phyloP scores from a whole-genome alignment of 768 basidiomycete species.

The Boletus reticulatus region DNA sequence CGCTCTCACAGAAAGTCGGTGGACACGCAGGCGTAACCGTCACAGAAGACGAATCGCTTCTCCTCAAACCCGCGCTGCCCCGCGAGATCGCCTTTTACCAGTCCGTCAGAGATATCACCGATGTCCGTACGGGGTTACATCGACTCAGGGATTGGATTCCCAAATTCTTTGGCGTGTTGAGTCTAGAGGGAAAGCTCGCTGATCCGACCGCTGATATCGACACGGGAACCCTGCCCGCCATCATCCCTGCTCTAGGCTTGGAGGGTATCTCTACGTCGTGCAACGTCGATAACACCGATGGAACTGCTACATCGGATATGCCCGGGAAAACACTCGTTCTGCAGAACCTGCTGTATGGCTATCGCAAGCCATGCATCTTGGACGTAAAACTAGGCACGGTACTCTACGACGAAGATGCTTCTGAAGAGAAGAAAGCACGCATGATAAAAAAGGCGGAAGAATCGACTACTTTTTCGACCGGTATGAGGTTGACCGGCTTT shows the following conservation, averaged over 20 bases:
- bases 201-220: conserved; percentile 10
- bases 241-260: conserved; percentile 26
- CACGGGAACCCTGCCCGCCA: conserved; percentile 12
- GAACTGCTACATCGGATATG: neutral
- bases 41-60: conserved; percentile 69
- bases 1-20: conserved; percentile 67
- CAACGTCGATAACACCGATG: neutral
- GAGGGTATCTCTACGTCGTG: conserved; percentile 43
- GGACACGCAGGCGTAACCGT: conserved; percentile 76
- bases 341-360: conserved; percentile 75
- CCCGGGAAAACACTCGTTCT: conserved; percentile 71
- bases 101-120: conserved; percentile 35
- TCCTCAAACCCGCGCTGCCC: conserved; percentile 73
- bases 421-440: conserved; percentile 70
- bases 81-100: conserved; percentile 75
- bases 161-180: conserved; percentile 75
- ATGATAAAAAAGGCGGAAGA: conserved; percentile 70
- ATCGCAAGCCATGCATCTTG: conserved; percentile 79
- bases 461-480: conserved; percentile 75
- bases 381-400: conserved; percentile 93
- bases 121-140: conserved; percentile 15
- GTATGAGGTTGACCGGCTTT: conserved; percentile 85
- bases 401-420: conserved; percentile 69
- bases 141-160: conserved; percentile 61
- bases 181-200: conserved; percentile 52